These are phyloP conservation scores for Aspergillus sp. DNA, from an alignment of 2,329 filamentous ascomycete species.

Conservation along the genomic window DNA sequence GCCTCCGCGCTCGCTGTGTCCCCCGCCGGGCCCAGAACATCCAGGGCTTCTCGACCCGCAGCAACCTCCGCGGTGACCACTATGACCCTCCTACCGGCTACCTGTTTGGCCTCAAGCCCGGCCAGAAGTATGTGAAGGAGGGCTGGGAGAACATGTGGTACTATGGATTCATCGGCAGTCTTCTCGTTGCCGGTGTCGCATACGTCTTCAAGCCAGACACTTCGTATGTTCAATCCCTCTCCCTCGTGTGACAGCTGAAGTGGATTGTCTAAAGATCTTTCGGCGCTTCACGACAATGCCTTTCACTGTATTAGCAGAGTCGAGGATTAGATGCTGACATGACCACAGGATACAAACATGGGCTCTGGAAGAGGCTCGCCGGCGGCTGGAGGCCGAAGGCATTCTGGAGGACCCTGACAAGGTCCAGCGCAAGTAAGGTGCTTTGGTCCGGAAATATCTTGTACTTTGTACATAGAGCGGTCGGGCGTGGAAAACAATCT, in stretches of 20 bases:
- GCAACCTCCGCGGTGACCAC: slow-evolving; percentile 61
- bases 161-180: slow-evolving; percentile 79
- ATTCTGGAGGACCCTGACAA: slow-evolving; percentile 77
- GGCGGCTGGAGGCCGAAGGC: slow-evolving; percentile 93
- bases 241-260: slow-evolving; percentile 1
- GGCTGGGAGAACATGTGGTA: slow-evolving; percentile 90
- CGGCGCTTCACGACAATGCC: too few species aligned
- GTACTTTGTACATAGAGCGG: slow-evolving; percentile 48
- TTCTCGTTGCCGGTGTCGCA: slow-evolving; percentile 72
- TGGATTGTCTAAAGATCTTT: neutral
- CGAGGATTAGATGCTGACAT: slow-evolving; percentile 23
- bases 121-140: slow-evolving; percentile 93
- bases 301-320: neutral
- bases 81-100: slow-evolving; percentile 90
- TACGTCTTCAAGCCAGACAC: slow-evolving; percentile 98
- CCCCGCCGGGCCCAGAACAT: slow-evolving; percentile 38
- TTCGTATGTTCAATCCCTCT: slow-evolving; percentile 68
- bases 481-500: slow-evolving; percentile 31
- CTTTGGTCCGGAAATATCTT: slow-evolving; percentile 27
- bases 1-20: slow-evolving; percentile 44
- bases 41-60: slow-evolving; percentile 46
- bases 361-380: slow-evolving; percentile 94
- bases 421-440: slow-evolving; percentile 56
- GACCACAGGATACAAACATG: slow-evolving; percentile 89
- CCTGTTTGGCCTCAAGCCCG: slow-evolving; percentile 92